phyloP scores from a whole-genome alignment of 768 basidiomycete species.

The Boletus speciosus region DNA sequence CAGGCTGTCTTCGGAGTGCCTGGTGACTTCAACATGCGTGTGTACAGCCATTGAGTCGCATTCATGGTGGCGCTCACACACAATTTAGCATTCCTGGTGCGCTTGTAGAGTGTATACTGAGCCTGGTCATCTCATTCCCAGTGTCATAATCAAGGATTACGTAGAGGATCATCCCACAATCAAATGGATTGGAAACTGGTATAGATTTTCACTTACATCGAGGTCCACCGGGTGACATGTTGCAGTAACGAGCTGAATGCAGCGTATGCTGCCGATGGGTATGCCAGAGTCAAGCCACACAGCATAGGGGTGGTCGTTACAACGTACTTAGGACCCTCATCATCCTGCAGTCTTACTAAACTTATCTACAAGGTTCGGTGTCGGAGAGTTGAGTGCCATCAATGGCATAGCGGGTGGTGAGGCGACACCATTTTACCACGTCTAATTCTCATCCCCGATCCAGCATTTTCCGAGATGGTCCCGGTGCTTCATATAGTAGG shows the following conservation, averaged over 20 bases:
- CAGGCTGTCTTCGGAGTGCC: constrained; percentile 83
- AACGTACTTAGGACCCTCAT: constrained; percentile 45
- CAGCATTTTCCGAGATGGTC: constrained; percentile 84
- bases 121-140: not conserved
- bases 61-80: not conserved
- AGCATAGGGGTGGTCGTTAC: constrained; percentile 73
- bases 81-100: constrained; percentile 27
- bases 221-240: not conserved
- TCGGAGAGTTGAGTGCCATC: constrained; percentile 88
- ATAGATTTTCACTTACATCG: constrained; percentile 4
- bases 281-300: constrained; percentile 79
- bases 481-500: constrained; percentile 89
- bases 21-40: constrained; percentile 81
- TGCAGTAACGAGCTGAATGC: constrained; percentile 80
- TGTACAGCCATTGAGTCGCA: constrained; percentile 2
- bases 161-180: constrained; percentile 77
- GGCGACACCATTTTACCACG: not conserved
- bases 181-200: constrained; percentile 88
- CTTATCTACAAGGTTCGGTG: constrained; percentile 61
- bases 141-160: constrained; percentile 51
- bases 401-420: constrained; percentile 78
- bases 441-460: constrained; percentile 1
- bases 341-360: not conserved
- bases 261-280: constrained; percentile 90
- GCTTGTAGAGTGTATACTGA: not conserved